Conservation (phyloP, 176 grass and related monocot genomes). For the Ananas comosus region DNA sequence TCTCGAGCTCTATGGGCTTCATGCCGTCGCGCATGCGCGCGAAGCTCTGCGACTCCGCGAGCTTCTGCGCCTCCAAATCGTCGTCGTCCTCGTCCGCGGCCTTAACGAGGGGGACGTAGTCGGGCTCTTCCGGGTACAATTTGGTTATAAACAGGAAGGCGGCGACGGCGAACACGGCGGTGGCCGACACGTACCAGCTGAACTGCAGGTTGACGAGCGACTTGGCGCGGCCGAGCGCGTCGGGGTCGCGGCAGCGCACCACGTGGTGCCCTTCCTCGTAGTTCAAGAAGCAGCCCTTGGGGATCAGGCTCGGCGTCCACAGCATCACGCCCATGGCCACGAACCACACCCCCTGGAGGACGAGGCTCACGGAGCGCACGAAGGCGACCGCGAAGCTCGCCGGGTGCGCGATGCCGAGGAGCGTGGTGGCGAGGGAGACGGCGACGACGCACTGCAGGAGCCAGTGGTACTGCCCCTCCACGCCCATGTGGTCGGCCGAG, state of each 20-base stretch:
- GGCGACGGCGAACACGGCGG: conserved; percentile 33
- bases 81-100: conserved; percentile 13
- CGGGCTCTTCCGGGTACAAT: conserved; percentile 25
- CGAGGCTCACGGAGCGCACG: conserved; percentile 42
- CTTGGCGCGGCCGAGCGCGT: conserved; percentile 45
- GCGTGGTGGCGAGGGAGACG: conserved; percentile 35
- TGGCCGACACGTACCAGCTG: conserved; percentile 49
- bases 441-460: conserved; percentile 52
- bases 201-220: conserved; percentile 64
- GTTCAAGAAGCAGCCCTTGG: conserved; percentile 43
- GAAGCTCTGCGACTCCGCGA: conserved; percentile 6
- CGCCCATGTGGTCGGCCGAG: conserved; percentile 52
- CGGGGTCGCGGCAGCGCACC: conserved; percentile 34
- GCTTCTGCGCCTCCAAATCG: conserved; percentile 11
- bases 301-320: conserved; percentile 40
- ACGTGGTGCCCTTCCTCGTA: conserved; percentile 45
- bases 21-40: conserved; percentile 7
- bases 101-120: conserved; percentile 30
- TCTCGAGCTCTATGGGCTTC: conserved; percentile 30
- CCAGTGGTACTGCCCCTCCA: conserved; percentile 79
- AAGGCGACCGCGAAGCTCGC: conserved; percentile 47
- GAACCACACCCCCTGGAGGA: conserved; percentile 65
- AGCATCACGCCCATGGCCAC: conserved; percentile 52
- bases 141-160: conserved; percentile 37
- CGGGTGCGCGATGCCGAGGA: conserved; percentile 39